phyloP scores from a whole-genome alignment of 257 asterid genomes.

The Primulina huaijiensis region DNA sequence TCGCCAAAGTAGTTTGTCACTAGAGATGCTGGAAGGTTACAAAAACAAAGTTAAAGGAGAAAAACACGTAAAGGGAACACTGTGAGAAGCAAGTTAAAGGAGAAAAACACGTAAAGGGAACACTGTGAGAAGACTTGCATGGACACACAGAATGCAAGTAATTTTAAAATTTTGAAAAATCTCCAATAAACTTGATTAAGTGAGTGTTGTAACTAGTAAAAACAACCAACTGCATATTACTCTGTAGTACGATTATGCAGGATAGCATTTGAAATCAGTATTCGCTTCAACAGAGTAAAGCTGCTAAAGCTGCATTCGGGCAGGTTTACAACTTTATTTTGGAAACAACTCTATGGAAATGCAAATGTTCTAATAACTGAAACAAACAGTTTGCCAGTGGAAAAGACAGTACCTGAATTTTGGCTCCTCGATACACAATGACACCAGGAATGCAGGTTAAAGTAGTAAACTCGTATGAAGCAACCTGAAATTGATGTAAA shows the following conservation, averaged over 20 bases:
- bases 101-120: neutral
- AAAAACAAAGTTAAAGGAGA: neutral
- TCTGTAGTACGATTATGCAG: neutral
- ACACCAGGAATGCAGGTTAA: constrained; percentile 99
- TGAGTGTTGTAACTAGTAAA: neutral
- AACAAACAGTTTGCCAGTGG: constrained; percentile 5
- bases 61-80: neutral
- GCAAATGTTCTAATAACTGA: neutral
- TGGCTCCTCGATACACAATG: constrained; percentile 89
- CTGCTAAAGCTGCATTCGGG: no score
- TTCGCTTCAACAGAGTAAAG: no score
- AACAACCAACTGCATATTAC: no score
- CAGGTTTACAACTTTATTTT: neutral
- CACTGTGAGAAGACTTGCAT: neutral
- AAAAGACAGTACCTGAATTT: constrained; percentile 68
- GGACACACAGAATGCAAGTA: neutral
- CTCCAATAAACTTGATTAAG: neutral
- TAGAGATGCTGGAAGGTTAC: neutral
- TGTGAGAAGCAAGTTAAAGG: no score
- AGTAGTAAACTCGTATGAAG: constrained; percentile 96
- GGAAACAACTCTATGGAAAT: neutral
- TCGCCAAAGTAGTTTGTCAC: neutral
- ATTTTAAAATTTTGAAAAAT: no score
- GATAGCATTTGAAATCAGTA: no score
- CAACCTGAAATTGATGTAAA: constrained; percentile 64